Evolutionary conservation across 1,284 basidiomycete genomes (phyloP), one percentile per base, ranked within the genome.

Genomic region (Sporisorium graminicola): DNA sequence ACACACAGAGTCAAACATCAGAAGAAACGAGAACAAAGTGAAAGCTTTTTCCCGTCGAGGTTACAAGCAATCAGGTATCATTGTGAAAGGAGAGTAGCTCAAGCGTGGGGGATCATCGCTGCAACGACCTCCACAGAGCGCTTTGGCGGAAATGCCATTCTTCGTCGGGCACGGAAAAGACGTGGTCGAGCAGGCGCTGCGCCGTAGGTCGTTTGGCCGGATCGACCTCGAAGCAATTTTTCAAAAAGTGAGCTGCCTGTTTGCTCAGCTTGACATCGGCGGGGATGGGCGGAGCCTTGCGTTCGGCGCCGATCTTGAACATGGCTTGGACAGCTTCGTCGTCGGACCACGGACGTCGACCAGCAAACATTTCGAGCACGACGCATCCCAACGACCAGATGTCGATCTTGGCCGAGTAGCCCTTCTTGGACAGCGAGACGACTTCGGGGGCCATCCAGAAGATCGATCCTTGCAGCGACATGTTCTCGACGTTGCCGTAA

Each of bases 381-480:
- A 99, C 94, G 87, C 96, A 99, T 0, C 96, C 96, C 4, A 99
- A 90, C 84, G 93, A 94, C 97, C 96, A 99, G 76, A 99, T 98
- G 85, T 99, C 97, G 40, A 98, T 92, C 87, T 99, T 99, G 80
- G 92, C 94, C 78, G 93, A 94, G 86, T 99, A 99, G 0, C 94
- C 88, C 62, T 86, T 86, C 37, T 91, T 91, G 81, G 91, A 91
- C 82, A 92, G 90, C 37, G 91, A 91, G 26, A 96, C 90, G 42
- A 99, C 94, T 87, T 99, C 96, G 1, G 96, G 97, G 8, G 97
- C 96, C 96, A 99, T 99, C 87, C 97, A 99, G 86, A 98, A 99
- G 52, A 98, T 92, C 18, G 94, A 95, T 20, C 97, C 97, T 86
- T 95, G 93, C 92, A 99, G 93, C 24, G 86, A 87, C 87, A 87